These are phyloP conservation scores for Thermothelomyces thermophilus DNA, from an alignment of 2,329 filamentous ascomycete genomes.

Conservation along the genomic window DNA sequence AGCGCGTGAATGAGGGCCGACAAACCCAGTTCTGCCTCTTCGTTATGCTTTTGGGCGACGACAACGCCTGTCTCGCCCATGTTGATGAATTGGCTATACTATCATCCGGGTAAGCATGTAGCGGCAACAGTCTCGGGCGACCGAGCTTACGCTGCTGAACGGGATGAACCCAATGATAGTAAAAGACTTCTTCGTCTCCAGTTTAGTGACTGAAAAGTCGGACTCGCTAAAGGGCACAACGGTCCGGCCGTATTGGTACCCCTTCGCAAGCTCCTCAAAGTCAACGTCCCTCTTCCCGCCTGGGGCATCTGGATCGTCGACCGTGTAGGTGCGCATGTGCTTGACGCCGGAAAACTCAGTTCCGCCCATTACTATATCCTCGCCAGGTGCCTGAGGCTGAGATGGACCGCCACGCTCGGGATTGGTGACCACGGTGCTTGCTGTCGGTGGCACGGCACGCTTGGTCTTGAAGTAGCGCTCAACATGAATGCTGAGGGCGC, in stretches of 20 bases:
- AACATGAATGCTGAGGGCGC: constrained; percentile 74
- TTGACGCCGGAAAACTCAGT: constrained; percentile 62
- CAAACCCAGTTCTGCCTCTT: constrained; percentile 75
- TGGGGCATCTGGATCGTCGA: constrained; percentile 66
- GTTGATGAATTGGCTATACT: constrained; percentile 79
- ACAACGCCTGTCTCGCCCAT: constrained; percentile 77
- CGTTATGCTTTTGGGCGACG: constrained; percentile 68
- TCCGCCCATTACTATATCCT: constrained; percentile 40
- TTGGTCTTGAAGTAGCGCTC: constrained; percentile 88
- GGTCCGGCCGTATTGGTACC: constrained; percentile 88
- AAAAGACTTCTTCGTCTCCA: constrained; percentile 69
- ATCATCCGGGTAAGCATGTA: constrained; percentile 16
- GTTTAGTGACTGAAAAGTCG: constrained; percentile 80
- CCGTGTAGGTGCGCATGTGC: constrained; percentile 70
- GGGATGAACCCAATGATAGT: constrained; percentile 84
- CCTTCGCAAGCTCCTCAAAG: constrained; percentile 79
- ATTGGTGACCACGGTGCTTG: constrained; percentile 66
- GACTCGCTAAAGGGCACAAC: constrained; percentile 83
- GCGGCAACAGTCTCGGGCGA: too few relatives aligned
- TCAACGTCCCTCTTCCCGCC: constrained; percentile 78
- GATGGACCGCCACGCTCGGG: constrained; percentile 41
- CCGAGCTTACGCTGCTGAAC: constrained; percentile 36
- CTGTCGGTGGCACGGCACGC: constrained; percentile 64
- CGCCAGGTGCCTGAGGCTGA: constrained; percentile 46
- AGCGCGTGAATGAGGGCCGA: constrained; percentile 87